These are phyloP conservation scores for Pseudohalonectria lignicola DNA, from an alignment of 2,329 filamentous ascomycete species.

Conservation along the genomic window DNA sequence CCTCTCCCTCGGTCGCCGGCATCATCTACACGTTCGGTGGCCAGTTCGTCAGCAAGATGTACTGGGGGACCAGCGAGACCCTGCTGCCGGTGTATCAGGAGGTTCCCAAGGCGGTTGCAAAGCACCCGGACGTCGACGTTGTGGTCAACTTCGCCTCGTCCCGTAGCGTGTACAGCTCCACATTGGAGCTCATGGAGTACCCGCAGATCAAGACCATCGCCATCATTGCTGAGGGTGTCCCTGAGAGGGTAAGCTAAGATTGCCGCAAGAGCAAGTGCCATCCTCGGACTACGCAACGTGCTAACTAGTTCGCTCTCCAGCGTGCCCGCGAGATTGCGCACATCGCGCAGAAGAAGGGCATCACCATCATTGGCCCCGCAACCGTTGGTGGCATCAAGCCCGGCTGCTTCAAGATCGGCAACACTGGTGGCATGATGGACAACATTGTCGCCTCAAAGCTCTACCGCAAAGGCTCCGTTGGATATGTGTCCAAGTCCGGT, in stretches of 20 bases:
- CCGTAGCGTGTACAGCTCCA: slow-evolving; percentile 95
- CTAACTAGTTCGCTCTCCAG: too few relatives aligned
- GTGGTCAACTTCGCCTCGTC: slow-evolving; percentile 99
- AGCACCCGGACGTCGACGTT: slow-evolving; percentile 94
- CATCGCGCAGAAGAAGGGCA: slow-evolving; percentile 93
- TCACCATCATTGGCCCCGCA: slow-evolving; percentile 97
- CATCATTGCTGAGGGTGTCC: slow-evolving; percentile 98
- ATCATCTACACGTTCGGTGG: slow-evolving; percentile 99
- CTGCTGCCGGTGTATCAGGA: slow-evolving; percentile 97
- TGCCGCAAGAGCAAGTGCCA: too few relatives aligned
- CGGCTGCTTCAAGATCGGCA: slow-evolving; percentile 98
- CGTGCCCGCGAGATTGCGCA: slow-evolving; percentile 97
- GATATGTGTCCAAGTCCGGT: slow-evolving; percentile 99
- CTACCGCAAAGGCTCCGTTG: slow-evolving; percentile 97
- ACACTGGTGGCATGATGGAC: slow-evolving; percentile 99
- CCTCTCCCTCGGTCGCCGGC: slow-evolving; percentile 89
- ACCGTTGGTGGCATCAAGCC: slow-evolving; percentile 99
- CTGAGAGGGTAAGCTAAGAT: slow-evolving; percentile 87
- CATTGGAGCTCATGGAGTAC: slow-evolving; percentile 95
- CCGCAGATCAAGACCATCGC: slow-evolving; percentile 98
- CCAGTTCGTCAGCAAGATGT: slow-evolving; percentile 99
- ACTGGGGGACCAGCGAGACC: slow-evolving; percentile 99
- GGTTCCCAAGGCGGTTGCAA: slow-evolving; percentile 81
- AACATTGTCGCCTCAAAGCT: slow-evolving; percentile 99
- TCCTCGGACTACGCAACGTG: too few relatives aligned